Percentiles rank a stretch among this genome's conserved stretches.
These are phyloP conservation scores for Colletotrichum sp. DNA, from an alignment of 2,329 filamentous ascomycete species.

Conservation along the genomic window DNA sequence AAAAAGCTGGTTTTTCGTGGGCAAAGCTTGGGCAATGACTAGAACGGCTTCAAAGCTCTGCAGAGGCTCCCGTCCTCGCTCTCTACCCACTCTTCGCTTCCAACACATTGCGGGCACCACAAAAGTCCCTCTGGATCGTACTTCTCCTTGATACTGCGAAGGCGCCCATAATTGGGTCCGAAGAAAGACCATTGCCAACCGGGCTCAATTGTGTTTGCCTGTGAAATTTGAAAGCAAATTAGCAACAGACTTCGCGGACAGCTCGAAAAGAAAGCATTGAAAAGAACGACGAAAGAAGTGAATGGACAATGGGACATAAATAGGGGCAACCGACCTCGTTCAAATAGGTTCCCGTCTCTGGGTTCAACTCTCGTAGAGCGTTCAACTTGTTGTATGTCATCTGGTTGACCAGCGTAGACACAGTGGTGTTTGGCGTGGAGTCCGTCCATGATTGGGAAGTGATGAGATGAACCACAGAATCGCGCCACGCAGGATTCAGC, in stretches of 20 bases:
- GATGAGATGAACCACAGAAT: not conserved
- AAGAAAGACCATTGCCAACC: conserved; percentile 33
- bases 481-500: not conserved
- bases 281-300: not conserved
- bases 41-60: not conserved
- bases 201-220: not conserved
- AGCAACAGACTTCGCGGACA: not conserved
- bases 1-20: not conserved
- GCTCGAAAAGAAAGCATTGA: not conserved
- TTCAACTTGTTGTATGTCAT: not conserved
- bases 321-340: not conserved
- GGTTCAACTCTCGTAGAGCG: not conserved
- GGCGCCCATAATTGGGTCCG: conserved; percentile 28
- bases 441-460: not conserved
- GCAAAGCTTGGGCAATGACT: not conserved
- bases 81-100: not conserved
- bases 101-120: not conserved
- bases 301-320: not conserved
- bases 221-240: not conserved
- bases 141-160: conserved; percentile 31
- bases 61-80: not conserved
- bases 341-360: not conserved
- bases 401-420: not conserved
- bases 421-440: not conserved
- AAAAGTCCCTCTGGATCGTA: conserved; percentile 27